Percentiles rank a stretch among this genome's conserved stretches.
Evolutionary conservation across 768 basidiomycete species (phyloP).

Genomic region (Steccherinum ochraceum): DNA sequence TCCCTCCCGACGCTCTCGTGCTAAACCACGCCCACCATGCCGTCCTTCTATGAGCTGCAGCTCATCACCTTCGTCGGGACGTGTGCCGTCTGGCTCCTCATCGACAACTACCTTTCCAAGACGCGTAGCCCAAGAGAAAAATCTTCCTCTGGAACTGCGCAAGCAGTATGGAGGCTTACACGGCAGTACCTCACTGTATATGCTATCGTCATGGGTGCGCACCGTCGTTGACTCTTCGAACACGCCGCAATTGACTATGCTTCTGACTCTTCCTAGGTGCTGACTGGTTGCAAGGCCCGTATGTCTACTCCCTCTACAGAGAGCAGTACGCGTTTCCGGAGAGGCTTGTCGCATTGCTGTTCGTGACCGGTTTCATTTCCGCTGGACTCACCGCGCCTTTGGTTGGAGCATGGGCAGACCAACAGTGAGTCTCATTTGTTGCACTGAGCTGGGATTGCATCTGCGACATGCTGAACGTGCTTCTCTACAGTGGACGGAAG

Average conservation of each 20-base stretch:
- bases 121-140: not conserved
- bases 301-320: constrained; percentile 67
- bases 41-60: constrained; percentile 12
- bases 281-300: constrained; percentile 79
- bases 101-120: constrained; percentile 9
- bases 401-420: constrained; percentile 74
- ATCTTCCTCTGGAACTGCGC: constrained; percentile 11
- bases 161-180: constrained; percentile 15
- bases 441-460: too few species aligned
- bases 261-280: constrained; percentile 39
- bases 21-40: constrained; percentile 7
- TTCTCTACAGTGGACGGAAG: constrained; percentile 50
- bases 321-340: constrained; percentile 64
- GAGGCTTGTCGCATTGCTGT: constrained; percentile 59
- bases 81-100: constrained; percentile 8
- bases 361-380: constrained; percentile 72
- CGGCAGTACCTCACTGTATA: constrained; percentile 61
- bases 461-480: not conserved
- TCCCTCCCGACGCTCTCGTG: too few species aligned
- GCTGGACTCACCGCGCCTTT: constrained; percentile 65
- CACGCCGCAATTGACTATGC: not conserved
- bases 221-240: not conserved
- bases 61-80: constrained; percentile 6
- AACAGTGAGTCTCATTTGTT: constrained; percentile 42
- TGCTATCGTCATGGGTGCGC: constrained; percentile 67